These are phyloP conservation scores for Fusarium buxicola DNA, from an alignment of 2,329 filamentous ascomycete genomes.

Conservation along the genomic window DNA sequence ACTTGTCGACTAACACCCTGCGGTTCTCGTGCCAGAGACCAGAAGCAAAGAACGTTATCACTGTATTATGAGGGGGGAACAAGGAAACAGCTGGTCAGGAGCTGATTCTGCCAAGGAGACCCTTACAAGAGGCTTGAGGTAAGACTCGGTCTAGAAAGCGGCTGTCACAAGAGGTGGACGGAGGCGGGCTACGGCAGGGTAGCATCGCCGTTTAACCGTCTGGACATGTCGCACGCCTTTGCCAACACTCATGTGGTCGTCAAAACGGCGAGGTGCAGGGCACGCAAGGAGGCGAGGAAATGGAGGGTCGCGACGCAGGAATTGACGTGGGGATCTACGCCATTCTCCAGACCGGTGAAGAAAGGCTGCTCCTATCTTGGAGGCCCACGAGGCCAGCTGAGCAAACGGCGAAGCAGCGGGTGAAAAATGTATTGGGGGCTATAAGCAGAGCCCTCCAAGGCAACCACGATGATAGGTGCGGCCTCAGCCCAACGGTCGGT, in stretches of 20 bases:
- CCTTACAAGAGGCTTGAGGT: background rate
- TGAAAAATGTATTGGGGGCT: constrained; percentile 11
- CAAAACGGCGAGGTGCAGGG: constrained; percentile 33
- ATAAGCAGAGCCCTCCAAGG: background rate
- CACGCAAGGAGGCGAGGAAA: constrained; percentile 25
- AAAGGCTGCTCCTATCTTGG: constrained; percentile 32
- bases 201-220: background rate
- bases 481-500: constrained; percentile 22
- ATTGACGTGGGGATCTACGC: constrained; percentile 38
- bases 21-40: background rate
- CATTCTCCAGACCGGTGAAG: constrained; percentile 44
- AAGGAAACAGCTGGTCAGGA: background rate
- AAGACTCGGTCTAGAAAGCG: constrained; percentile 3
- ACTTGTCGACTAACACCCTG: background rate
- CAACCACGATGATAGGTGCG: constrained; percentile 33
- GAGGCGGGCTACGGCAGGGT: constrained; percentile 12
- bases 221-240: constrained; percentile 22
- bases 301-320: constrained; percentile 30
- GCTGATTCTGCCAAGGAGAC: background rate
- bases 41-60: background rate
- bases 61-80: background rate
- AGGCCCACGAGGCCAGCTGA: constrained; percentile 35
- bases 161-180: constrained; percentile 13
- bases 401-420: constrained; percentile 22
- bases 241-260: constrained; percentile 9